phyloP scores from a whole-genome alignment of 305 asterid genomes.

The Ajuga reptans region DNA sequence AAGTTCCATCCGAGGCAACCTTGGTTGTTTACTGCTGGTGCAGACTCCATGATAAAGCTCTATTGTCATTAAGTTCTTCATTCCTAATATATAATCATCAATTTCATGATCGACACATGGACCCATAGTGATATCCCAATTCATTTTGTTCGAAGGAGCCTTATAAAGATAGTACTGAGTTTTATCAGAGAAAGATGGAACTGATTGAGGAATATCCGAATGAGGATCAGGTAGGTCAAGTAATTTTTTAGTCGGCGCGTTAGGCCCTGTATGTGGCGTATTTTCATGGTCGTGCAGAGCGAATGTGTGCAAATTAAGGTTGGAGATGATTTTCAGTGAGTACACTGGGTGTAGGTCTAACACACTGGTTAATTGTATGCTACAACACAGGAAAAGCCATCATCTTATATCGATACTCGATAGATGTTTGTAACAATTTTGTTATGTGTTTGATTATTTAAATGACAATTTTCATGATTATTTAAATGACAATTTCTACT shows the following conservation, averaged over 20 bases:
- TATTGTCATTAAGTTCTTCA: conserved; percentile 49
- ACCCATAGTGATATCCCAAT: neutral
- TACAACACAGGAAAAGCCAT: neutral
- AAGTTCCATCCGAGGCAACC: conserved; percentile 96
- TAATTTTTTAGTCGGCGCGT: neutral
- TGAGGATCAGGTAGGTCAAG: neutral
- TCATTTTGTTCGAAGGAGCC: neutral
- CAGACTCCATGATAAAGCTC: conserved; percentile 73
- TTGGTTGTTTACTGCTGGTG: conserved; percentile 89
- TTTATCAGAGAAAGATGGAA: neutral
- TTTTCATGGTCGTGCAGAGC: too few species aligned
- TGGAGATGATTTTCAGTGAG: too few species aligned
- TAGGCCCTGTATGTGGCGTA: too few species aligned
- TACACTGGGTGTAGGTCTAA: too few species aligned
- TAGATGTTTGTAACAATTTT: neutral
- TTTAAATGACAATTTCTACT: too few species aligned
- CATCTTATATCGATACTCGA: neutral
- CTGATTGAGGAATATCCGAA: neutral
- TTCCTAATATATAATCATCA: neutral
- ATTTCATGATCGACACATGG: neutral
- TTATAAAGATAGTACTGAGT: neutral
- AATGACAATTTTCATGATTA: too few species aligned
- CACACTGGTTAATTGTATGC: neutral
- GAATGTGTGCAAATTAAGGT: too few species aligned
- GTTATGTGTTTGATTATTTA: neutral